Evolutionary conservation across 345 rosid genomes (phyloP), one percentile per base, ranked within the genome.

Genomic region (Noccaea caerulescens): DNA sequence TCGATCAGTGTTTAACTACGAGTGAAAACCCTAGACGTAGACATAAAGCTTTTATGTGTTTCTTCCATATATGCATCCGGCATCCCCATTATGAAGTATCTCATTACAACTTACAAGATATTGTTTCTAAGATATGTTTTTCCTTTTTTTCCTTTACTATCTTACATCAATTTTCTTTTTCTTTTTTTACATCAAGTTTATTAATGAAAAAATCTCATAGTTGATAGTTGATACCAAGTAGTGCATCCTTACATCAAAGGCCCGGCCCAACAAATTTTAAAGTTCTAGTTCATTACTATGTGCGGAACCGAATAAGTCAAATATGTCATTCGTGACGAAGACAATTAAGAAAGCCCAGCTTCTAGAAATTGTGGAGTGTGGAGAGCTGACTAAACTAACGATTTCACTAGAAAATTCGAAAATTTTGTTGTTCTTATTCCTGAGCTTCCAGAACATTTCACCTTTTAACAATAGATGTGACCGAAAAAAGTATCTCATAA

Each of bases 301-400:
- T 1, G 73, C 23, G 39, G 45, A 38, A 46, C 49, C 10, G 6
- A 47, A 58, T n/a, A 16, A 71, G 62, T 71, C 75, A 61, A 71
- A 41, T 33, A 32, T 71, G 68, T 43, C 69, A 20, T 69, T 34
- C 46, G 46, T 69, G 30, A 59, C 32, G 50, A 46, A 10, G 12
- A 14, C 58, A 71, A 25, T 7, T 44, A 20, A 8, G 37, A 8
- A 27, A 47, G 32, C 23, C 23, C 30, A 16, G 25, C 10, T 72
- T 72, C 63, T 27, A 27, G 30, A 27, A 27, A 27, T 44, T 53
- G 7, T 16, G 7, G 18, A 34, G 49, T 55, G 8, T 13, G 56
- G 18, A 47, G 8, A 27, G 38, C 23, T 20, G 23, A 58, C 66
- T 58, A 37, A 10, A 47, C 34, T 47, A 37, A 49, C 58, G 6